Conservation (phyloP, 1,284 basidiomycete species). For the Termitomyces sp. region DNA sequence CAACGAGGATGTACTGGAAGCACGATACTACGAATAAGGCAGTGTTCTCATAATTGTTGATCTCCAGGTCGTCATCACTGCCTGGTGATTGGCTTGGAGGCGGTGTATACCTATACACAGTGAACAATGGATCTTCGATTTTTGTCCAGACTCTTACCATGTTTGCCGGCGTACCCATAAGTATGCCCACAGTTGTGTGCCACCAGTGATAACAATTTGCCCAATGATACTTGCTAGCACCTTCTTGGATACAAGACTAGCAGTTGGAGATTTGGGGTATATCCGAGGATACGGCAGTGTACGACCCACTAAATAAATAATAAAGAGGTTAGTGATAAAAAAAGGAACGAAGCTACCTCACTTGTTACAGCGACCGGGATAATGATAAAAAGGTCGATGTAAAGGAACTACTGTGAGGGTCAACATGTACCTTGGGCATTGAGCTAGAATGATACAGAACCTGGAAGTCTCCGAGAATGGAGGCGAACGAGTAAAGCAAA, state of each 20-base stretch:
- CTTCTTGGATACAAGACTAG: conserved; percentile 94
- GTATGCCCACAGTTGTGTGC: conserved; percentile 84
- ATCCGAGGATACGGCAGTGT: conserved; percentile 87
- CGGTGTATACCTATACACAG: conserved; percentile 54
- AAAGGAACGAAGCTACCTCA: conserved; percentile 36
- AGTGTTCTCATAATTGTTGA: conserved; percentile 94
- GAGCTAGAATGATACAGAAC: conserved; percentile 31
- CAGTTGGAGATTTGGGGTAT: conserved; percentile 89
- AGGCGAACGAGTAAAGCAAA: conserved; percentile 93
- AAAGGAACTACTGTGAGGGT: conserved; percentile 68
- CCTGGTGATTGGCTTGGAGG: conserved; percentile 59
- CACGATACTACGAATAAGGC: conserved; percentile 91
- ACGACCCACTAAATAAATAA: conserved; percentile 71
- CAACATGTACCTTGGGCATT: conserved; percentile 5
- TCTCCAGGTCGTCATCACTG: conserved; percentile 75
- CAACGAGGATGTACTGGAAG: conserved; percentile 98
- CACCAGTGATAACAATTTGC: conserved; percentile 86
- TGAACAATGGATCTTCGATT: conserved; percentile 1
- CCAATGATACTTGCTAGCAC: conserved; percentile 93
- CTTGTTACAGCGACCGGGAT: conserved; percentile 95
- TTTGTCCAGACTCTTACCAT: conserved; percentile 48
- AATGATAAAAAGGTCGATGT: conserved; percentile 97
- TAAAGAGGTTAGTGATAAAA: not conserved
- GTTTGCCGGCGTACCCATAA: conserved; percentile 82
- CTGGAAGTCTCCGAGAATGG: conserved; percentile 95